Evolutionary conservation across 345 rosid species (phyloP).

Genomic region (Gossypium sturtianum): DNA sequence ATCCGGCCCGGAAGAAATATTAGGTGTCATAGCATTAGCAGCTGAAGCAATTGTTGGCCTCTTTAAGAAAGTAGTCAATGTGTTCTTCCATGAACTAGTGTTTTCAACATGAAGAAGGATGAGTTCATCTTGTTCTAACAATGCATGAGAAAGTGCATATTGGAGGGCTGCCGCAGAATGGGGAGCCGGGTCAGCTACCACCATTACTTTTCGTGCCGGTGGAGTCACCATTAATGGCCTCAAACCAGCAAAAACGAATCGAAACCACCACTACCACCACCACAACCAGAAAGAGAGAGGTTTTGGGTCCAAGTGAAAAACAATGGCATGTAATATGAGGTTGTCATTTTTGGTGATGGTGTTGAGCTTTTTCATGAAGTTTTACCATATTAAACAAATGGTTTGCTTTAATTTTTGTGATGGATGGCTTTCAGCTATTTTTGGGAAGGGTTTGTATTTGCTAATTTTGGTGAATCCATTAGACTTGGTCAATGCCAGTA

Average conservation of each 20-base stretch:
- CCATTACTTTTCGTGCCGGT: slow-evolving; percentile 40
- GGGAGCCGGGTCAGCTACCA: slow-evolving; percentile 48
- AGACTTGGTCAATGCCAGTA: slow-evolving; percentile 7
- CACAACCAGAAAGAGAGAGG: background rate
- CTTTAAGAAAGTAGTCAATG: slow-evolving; percentile 36
- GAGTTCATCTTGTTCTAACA: background rate
- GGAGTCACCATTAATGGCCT: slow-evolving; percentile 12
- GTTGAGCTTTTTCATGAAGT: background rate
- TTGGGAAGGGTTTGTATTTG: background rate
- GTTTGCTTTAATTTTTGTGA: background rate
- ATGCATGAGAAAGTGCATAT: slow-evolving; percentile 24
- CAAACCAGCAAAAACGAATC: background rate
- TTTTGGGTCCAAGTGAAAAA: background rate
- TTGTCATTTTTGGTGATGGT: background rate
- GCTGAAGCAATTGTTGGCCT: slow-evolving; percentile 12
- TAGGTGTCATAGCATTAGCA: background rate
- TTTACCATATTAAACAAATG: background rate
- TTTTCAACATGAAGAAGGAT: background rate
- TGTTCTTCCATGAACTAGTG: slow-evolving; percentile 27
- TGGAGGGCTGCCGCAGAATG: slow-evolving; percentile 56
- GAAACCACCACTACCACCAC: background rate
- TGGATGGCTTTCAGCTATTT: background rate
- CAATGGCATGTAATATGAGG: background rate
- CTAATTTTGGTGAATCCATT: slow-evolving; percentile 5
- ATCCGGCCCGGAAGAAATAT: background rate